Evolutionary conservation across 106 monocot species (phyloP).

Genomic region (Alisma plantagoaquatica): DNA sequence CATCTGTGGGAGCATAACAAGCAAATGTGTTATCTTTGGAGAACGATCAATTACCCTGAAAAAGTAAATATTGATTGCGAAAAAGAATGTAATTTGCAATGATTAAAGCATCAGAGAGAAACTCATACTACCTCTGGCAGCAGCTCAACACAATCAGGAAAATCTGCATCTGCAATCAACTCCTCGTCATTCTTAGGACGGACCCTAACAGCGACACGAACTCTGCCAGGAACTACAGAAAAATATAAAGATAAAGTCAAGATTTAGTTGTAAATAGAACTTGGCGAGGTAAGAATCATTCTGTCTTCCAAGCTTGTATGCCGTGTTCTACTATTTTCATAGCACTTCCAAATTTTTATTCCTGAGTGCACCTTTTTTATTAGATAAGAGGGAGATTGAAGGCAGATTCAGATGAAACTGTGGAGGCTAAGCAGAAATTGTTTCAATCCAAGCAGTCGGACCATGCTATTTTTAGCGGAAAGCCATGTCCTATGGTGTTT

Average conservation of each 20-base stretch:
- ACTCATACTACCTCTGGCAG: conserved; percentile 64
- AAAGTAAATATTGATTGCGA: neutral
- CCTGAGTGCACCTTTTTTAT: too few relatives aligned
- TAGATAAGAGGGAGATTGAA: neutral
- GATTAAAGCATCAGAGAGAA: neutral
- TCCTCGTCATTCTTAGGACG: conserved; percentile 91
- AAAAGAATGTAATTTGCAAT: neutral
- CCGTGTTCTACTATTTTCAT: too few relatives aligned
- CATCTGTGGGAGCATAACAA: conserved; percentile 31
- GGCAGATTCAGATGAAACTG: neutral
- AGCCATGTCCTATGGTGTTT: too few relatives aligned
- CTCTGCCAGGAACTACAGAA: conserved; percentile 67
- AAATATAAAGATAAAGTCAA: neutral
- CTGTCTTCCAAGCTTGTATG: too few relatives aligned
- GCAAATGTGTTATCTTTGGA: neutral
- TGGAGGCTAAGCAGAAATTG: neutral
- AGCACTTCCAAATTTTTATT: too few relatives aligned
- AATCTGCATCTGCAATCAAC: conserved; percentile 83
- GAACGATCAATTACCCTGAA: too few relatives aligned
- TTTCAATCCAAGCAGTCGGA: too few relatives aligned
- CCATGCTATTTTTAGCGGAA: too few relatives aligned
- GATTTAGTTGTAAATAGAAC: neutral
- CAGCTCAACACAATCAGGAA: conserved; percentile 97
- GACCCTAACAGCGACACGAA: conserved; percentile 89
- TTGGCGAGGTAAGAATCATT: neutral